Conservation (phyloP, 495 filamentous ascomycete species). For the Parathielavia hyrcaniae region DNA sequence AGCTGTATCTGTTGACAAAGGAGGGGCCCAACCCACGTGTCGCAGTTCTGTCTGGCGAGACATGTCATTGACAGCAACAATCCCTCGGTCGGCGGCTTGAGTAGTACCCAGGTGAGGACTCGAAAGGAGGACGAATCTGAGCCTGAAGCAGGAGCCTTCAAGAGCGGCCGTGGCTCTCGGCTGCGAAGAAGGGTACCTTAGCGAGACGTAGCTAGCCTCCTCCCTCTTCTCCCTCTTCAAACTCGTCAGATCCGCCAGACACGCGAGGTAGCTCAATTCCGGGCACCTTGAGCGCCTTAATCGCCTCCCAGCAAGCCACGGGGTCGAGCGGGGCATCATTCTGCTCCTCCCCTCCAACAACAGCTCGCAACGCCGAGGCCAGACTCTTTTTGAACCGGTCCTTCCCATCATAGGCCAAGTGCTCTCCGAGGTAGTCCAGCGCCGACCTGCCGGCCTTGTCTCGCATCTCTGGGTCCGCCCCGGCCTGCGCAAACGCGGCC, state of each 20-base stretch:
- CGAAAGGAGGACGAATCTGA: no score
- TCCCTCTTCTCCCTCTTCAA: background rate
- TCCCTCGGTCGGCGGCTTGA: no score
- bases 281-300: conserved; percentile 1
- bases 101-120: no score
- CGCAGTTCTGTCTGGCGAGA: no score
- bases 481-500: conserved; percentile 1
- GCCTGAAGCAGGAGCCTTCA: no score
- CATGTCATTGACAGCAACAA: no score
- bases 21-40: no score
- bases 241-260: background rate
- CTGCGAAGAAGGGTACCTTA: no score
- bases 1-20: no score
- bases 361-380: background rate
- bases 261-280: background rate
- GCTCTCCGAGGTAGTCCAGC: conserved; percentile 3
- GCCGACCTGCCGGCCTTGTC: conserved; percentile 7
- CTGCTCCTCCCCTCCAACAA: background rate
- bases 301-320: conserved; percentile 6
- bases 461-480: conserved; percentile 5
- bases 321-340: background rate
- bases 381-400: conserved; percentile 1
- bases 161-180: no score
- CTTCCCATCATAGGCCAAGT: background rate
- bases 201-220: background rate